Conservation (phyloP, 352 stramenopile species). For the Aphanomyces euteiches region DNA sequence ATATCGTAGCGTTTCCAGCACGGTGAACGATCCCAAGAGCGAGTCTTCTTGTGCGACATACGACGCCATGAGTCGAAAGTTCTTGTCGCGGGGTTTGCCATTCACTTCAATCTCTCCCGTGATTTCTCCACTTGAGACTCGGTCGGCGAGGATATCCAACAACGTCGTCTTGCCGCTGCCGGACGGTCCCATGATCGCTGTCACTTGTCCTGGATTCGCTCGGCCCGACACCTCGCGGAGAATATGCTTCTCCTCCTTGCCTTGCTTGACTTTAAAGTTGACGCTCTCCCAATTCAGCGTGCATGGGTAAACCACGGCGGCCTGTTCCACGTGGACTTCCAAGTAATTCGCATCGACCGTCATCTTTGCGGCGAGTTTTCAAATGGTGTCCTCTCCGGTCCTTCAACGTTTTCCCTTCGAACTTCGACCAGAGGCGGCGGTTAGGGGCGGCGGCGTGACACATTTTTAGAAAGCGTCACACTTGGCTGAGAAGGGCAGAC, state of each 20-base stretch:
- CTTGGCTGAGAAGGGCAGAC: no score
- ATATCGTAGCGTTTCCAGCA: slow-evolving; percentile 61
- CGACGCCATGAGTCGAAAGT: slow-evolving; percentile 44
- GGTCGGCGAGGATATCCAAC: slow-evolving; percentile 45
- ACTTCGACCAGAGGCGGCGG: no score
- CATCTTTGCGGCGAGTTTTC: no score
- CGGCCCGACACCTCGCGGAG: slow-evolving; percentile 51
- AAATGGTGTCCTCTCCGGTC: no score
- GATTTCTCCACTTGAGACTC: slow-evolving; percentile 46
- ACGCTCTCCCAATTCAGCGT: no score
- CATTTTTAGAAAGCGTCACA: no score
- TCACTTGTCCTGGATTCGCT: slow-evolving; percentile 29
- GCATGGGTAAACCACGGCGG: no score
- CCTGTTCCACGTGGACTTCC: no score
- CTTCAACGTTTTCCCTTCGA: no score
- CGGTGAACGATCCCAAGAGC: slow-evolving; percentile 62
- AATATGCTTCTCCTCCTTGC: slow-evolving; percentile 31
- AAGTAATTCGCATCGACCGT: no score
- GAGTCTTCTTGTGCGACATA: slow-evolving; percentile 72
- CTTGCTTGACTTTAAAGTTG: no score
- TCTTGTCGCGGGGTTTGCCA: slow-evolving; percentile 36
- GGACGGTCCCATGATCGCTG: slow-evolving; percentile 34
- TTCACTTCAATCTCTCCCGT: slow-evolving; percentile 49
- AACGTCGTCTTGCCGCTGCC: slow-evolving; percentile 34
- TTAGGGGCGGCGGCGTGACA: no score